Base-by-base conservation (phyloP, 1,284 basidiomycete genomes). In the Polyporus tsugae region DNA sequence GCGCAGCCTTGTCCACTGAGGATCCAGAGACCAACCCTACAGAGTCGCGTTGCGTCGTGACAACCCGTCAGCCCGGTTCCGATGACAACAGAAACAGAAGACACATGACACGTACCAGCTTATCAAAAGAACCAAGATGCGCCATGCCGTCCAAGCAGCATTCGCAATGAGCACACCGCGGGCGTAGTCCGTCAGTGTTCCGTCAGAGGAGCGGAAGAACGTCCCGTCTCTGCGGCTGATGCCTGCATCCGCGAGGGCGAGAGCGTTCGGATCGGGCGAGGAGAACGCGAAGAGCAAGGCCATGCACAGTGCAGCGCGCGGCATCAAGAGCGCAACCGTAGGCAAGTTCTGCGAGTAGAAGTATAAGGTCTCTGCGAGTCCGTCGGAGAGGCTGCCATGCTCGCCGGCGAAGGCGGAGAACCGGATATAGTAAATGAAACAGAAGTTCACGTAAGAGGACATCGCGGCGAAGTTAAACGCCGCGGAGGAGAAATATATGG, bases 261-360 rank as follows among this genome's bases (percentile, higher is more conserved):
- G 79, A 57, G 83, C 82, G 72, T 81, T 83, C 36, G 85, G 81
- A 68, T 85, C 80, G 41, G 88, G 78, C 29, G 81, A 79, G 67
- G 86, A 88, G 79, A 91, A 95, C 0, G 86, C 81, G 53, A 95
- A 80, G 33, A 96, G 83, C 25, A 95, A 77, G 0, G 91, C 89
- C 10, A 95, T 78, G 42, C 84, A 86, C 57, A 96, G 82, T 11
- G 88, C 93, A 36, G 92, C 93, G 70, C 95, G 87, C 36, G 94
- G 95, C n/a, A 95, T 81, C 52, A 95, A 85, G 29, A 93, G 84
- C 9, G 88, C 84, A 42, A 95, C 87, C 0, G 91, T 93, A 2
- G 94, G 91, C 46, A 91, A 77, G 76, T 95, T 94, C 81, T 96
- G 95, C 0, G 93, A 87, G 72, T 93, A 90, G 75, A 88, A 88